Percentiles rank a stretch among this genome's conserved stretches.
These are phyloP conservation scores for Smittium culicis DNA, from an alignment of 371 early-diverging fungal genomes.

Conservation along the genomic window DNA sequence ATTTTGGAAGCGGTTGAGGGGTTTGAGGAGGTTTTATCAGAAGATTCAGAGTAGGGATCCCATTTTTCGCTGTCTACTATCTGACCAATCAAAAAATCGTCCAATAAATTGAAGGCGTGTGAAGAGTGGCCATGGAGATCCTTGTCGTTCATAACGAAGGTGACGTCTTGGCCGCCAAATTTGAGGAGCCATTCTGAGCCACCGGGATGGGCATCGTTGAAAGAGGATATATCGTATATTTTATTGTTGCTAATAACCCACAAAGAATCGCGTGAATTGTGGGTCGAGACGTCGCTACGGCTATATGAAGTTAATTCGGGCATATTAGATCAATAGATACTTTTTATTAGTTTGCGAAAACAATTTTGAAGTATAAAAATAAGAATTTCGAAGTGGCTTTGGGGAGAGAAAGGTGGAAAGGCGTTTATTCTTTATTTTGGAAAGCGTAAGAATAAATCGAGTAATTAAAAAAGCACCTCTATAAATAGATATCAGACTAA, in stretches of 20 bases:
- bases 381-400: too few species aligned
- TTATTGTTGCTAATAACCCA: slow-evolving; percentile 60
- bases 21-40: too few species aligned
- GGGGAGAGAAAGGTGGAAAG: too few species aligned
- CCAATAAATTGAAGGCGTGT: slow-evolving; percentile 69
- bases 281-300: slow-evolving; percentile 43
- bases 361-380: too few species aligned
- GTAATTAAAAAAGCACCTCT: too few species aligned
- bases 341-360: too few species aligned
- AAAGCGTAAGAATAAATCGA: too few species aligned
- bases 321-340: background rate
- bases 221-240: slow-evolving; percentile 77
- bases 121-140: slow-evolving; percentile 65
- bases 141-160: slow-evolving; percentile 54
- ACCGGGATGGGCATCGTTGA: slow-evolving; percentile 69
- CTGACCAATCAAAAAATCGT: slow-evolving; percentile 60
- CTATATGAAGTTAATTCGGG: background rate
- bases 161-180: slow-evolving; percentile 60
- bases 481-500: too few species aligned
- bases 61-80: slow-evolving; percentile 29
- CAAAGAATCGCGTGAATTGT: slow-evolving; percentile 44
- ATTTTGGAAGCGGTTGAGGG: background rate
- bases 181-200: slow-evolving; percentile 60
- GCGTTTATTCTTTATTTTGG: too few species aligned
- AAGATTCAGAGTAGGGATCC: background rate